Base-by-base conservation (phyloP, 1,284 basidiomycete genomes). In the Microbotryomycetes sp. region DNA sequence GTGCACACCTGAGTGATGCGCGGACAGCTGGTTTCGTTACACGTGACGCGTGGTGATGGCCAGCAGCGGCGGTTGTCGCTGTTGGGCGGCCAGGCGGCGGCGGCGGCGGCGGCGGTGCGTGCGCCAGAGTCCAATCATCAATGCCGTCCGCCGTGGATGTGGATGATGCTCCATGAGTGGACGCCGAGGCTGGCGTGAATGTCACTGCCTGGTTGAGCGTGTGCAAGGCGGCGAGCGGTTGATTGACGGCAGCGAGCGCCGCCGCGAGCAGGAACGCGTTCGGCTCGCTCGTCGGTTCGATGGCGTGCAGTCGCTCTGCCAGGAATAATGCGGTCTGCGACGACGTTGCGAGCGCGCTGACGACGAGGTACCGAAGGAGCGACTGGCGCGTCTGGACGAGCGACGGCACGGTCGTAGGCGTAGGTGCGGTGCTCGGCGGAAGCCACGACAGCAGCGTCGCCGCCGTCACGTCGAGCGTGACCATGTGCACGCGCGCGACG, bases 261-360 rank as follows among this genome's bases (percentile, higher is more conserved):
- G 18, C 13, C 4, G 70, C 64, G 49, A 69, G 60, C 50, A 69
- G 53, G 60, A 56, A 72, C 6, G 64, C 55, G 26, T 60, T 41
- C 3, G 64, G 53, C 60, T 74, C 73, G 26, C 52, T 45, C 4
- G 47, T 23, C 1, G 70, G 58, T 29, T 70, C 69, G 46, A 74
- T 61, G 21, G 66, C 65, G 49, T 60, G 56, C 28, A 71, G 59
- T 11, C 70, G 60, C 51, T 74, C 72, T 2, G 72, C 60, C 60
- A 64, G 68, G 66, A 74, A 74, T 27, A 71, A 57, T n/a, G 72
- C 69, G 0, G 72, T 66, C 16, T 7, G 4, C 13, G 60, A 61
- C 7, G 65, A 66, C 28, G 55, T 51, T 15, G 55, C 16, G 45
- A 67, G 60, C 3, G 52, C 52, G 5, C 51, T 23, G 13, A 65